Conservation (phyloP, 257 asterid species). For the Penstemon davidsonii region DNA sequence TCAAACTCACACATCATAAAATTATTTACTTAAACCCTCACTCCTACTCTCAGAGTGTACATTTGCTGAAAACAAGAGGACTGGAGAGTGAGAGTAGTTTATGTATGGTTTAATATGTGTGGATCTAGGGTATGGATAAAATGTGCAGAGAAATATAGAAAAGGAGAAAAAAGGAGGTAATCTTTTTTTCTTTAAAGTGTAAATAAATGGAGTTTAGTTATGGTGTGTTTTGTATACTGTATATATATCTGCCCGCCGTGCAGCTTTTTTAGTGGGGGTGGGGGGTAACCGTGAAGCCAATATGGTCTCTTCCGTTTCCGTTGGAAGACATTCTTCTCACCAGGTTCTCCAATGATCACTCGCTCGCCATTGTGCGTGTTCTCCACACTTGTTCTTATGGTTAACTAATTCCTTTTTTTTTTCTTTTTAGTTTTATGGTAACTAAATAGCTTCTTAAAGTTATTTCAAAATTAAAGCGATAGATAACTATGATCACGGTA, state of each 20-base stretch:
- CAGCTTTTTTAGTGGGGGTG: constrained; percentile 28
- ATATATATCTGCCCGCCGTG: constrained; percentile 24
- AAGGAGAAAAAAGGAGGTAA: constrained; percentile 19
- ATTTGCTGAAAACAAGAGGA: constrained; percentile 30
- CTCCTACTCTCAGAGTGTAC: constrained; percentile 3
- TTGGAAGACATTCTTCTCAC: constrained; percentile 39
- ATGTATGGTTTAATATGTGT: constrained; percentile 30
- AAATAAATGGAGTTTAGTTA: neutral
- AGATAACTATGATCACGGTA: too few species aligned
- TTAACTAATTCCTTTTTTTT: too few species aligned
- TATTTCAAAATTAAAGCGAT: too few species aligned
- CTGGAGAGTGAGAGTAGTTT: constrained; percentile 29
- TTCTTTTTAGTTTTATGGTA: too few species aligned
- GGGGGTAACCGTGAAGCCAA: neutral
- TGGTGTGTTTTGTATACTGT: constrained; percentile 22
- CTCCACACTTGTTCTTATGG: too few species aligned
- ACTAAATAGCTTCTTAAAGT: too few species aligned
- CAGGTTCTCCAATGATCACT: neutral
- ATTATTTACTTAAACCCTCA: neutral
- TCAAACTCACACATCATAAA: constrained; percentile 23
- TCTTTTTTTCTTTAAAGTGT: constrained; percentile 15
- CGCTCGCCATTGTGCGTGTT: too few species aligned
- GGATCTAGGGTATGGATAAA: constrained; percentile 76
- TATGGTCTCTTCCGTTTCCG: constrained; percentile 24
- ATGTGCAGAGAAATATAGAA: constrained; percentile 22